Conservation (phyloP, 768 basidiomycete genomes). For the Hortiboletus campestris region DNA sequence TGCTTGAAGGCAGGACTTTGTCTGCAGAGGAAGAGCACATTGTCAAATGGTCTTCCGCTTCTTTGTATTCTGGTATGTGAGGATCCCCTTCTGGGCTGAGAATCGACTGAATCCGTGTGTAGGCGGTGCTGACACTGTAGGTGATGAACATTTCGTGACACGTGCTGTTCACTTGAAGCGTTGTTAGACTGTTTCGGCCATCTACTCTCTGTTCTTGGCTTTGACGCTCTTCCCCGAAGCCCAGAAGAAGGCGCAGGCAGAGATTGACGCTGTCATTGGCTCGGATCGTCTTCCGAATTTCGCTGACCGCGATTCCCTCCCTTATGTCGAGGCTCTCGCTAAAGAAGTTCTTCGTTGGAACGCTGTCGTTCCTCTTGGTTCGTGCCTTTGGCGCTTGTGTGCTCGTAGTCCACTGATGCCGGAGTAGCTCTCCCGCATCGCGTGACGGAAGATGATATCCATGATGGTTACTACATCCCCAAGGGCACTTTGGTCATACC, state of each 20-base stretch:
- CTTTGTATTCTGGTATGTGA: conserved; percentile 27
- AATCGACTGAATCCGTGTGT: conserved; percentile 1
- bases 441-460: conserved; percentile 57
- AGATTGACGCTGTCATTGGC: conserved; percentile 61
- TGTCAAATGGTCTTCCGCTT: conserved; percentile 61
- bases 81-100: conserved; percentile 5
- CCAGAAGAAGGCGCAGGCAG: conserved; percentile 57
- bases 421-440: conserved; percentile 43
- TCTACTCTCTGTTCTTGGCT: conserved; percentile 62
- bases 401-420: conserved; percentile 30
- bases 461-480: conserved; percentile 61
- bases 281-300: conserved; percentile 59
- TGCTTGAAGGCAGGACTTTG: conserved; percentile 51
- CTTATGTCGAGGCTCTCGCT: conserved; percentile 57
- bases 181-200: conserved; percentile 56
- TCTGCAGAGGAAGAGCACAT: conserved; percentile 53
- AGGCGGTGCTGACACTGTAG: conserved; percentile 49
- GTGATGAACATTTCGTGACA: conserved; percentile 5
- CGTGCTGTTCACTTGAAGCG: conserved; percentile 4
- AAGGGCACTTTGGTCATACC: conserved; percentile 36
- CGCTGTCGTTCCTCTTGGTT: conserved; percentile 39
- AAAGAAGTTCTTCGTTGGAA: conserved; percentile 56
- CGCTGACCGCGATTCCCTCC: conserved; percentile 54
- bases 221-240: conserved; percentile 56
- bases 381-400: conserved; percentile 23